Percentiles rank a stretch among this genome's conserved stretches.
These are phyloP conservation scores for Elaeagnus macrophylla DNA, from an alignment of 306 rosid species.

Conservation along the genomic window DNA sequence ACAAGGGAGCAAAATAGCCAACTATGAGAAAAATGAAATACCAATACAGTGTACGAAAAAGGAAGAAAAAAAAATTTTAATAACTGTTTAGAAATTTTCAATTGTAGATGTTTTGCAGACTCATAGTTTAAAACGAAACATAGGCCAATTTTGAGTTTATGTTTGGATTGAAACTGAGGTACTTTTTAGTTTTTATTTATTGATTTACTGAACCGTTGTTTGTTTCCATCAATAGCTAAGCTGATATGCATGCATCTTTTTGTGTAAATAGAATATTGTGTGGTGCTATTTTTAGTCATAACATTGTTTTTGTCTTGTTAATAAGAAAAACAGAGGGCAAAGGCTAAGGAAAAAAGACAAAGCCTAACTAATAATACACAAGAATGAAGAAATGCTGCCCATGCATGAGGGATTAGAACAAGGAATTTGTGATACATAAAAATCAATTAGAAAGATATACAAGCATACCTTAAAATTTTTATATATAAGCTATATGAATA, in stretches of 20 bases:
- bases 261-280: background rate
- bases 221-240: too few species aligned
- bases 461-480: too few species aligned
- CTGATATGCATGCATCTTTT: background rate
- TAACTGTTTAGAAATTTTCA: background rate
- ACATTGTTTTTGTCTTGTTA: slow-evolving; percentile 10
- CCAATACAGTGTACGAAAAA: too few species aligned
- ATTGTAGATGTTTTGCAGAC: slow-evolving; percentile 28
- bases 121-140: slow-evolving; percentile 55
- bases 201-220: background rate
- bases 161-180: slow-evolving; percentile 93
- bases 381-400: too few species aligned
- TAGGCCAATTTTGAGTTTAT: slow-evolving; percentile 72
- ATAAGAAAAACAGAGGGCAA: slow-evolving; percentile 74
- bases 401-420: too few species aligned
- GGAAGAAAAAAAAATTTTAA: background rate
- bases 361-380: too few species aligned
- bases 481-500: too few species aligned
- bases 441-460: too few species aligned
- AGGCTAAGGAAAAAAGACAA: slow-evolving; percentile 75
- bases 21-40: too few species aligned
- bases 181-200: slow-evolving; percentile 4
- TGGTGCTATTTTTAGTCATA: background rate
- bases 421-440: too few species aligned
- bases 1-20: too few species aligned